Evolutionary conservation across 345 rosid species (phyloP).

Genomic region (Carallia pectinifolia): DNA sequence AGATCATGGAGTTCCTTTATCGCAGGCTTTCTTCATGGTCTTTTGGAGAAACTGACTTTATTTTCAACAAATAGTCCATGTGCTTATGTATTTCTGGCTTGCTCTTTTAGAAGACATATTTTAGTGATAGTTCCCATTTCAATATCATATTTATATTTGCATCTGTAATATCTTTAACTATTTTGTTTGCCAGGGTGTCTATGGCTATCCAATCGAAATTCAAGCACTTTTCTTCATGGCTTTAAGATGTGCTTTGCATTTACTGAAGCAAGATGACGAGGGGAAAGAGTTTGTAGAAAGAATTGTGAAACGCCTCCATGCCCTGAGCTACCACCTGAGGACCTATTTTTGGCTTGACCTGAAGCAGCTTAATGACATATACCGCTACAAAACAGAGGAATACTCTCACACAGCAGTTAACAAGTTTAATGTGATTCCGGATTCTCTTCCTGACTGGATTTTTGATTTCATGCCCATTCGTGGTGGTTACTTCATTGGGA

Average conservation of each 20-base stretch:
- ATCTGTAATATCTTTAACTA: constrained; percentile 25
- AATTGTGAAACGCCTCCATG: constrained; percentile 89
- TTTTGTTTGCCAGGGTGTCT: constrained; percentile 66
- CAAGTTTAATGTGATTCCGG: constrained; percentile 94
- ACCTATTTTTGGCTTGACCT: constrained; percentile 89
- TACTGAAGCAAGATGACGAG: constrained; percentile 86
- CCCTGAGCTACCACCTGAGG: constrained; percentile 89
- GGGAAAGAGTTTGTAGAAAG: constrained; percentile 89
- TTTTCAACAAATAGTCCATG: no score
- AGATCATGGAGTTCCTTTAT: no score
- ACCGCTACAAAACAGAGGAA: constrained; percentile 92
- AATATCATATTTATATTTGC: background rate
- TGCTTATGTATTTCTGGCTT: no score
- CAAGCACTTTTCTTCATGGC: constrained; percentile 97
- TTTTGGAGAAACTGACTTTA: no score
- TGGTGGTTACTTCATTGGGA: constrained; percentile 72
- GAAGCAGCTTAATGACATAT: constrained; percentile 92
- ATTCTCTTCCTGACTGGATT: constrained; percentile 94
- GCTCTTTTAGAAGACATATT: background rate
- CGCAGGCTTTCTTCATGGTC: no score
- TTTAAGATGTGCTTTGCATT: constrained; percentile 70
- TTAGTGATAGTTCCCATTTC: background rate
- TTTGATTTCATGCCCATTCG: constrained; percentile 84
- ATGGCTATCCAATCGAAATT: constrained; percentile 95
- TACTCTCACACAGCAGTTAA: constrained; percentile 95